A percentile compares a stretch with the other conserved stretches of the same genome.
phyloP scores from a whole-genome alignment of 495 filamentous ascomycete genomes.

The Podospora bellae-mahoneyi region DNA sequence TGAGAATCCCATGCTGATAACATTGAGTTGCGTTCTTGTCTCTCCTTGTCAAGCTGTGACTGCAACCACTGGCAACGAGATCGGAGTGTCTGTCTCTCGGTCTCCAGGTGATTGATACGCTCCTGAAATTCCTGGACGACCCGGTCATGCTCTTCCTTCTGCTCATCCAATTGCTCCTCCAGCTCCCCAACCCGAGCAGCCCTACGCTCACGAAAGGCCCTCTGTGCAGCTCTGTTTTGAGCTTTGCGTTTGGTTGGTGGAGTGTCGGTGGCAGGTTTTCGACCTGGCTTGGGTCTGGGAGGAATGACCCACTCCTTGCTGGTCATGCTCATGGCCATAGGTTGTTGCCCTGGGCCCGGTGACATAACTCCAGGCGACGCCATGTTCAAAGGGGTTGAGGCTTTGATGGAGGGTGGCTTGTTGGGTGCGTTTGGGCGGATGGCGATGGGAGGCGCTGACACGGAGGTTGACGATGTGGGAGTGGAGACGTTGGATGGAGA shows the following conservation, averaged over 20 bases:
- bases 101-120: slow-evolving; percentile 43
- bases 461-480: slow-evolving; percentile 21
- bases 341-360: slow-evolving; percentile 19
- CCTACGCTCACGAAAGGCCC: slow-evolving; percentile 83
- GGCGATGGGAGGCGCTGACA: slow-evolving; percentile 24
- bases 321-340: slow-evolving; percentile 51
- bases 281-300: slow-evolving; percentile 85
- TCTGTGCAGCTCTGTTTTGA: slow-evolving; percentile 89
- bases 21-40: slow-evolving; percentile 27
- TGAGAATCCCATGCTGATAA: slow-evolving; percentile 22
- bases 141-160: slow-evolving; percentile 48
- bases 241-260: slow-evolving; percentile 89
- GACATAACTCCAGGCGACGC: slow-evolving; percentile 28
- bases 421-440: slow-evolving; percentile 30
- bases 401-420: slow-evolving; percentile 18
- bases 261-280: slow-evolving; percentile 87
- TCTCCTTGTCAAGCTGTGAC: slow-evolving; percentile 42
- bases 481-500: slow-evolving; percentile 30
- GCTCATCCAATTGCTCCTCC: slow-evolving; percentile 74
- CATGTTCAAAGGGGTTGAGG: slow-evolving; percentile 23
- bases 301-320: slow-evolving; percentile 86
- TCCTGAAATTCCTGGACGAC: slow-evolving; percentile 46
- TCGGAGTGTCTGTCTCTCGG: slow-evolving; percentile 44
- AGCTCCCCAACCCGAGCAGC: slow-evolving; percentile 82
- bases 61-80: slow-evolving; percentile 43